Evolutionary conservation across 768 basidiomycete species (phyloP).

Genomic region (Kockovaella imperatae): DNA sequence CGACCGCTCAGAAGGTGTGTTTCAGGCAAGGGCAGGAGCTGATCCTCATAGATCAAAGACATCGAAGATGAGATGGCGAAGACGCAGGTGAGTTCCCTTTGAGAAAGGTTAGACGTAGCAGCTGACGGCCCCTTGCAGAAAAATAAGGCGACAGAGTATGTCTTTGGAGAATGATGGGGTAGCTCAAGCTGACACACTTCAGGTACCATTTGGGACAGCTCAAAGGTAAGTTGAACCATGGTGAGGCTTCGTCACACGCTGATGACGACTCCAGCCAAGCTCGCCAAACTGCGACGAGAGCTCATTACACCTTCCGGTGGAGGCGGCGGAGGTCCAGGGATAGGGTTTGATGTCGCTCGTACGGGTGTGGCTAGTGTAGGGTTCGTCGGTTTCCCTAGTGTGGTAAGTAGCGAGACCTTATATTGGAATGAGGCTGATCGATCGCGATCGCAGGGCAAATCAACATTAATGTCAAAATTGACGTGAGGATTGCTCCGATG

Average conservation of each 20-base stretch:
- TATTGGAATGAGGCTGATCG: not conserved
- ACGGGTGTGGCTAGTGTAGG: constrained; percentile 77
- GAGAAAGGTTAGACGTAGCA: no score
- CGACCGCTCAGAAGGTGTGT: constrained; percentile 39
- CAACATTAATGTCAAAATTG: constrained; percentile 43
- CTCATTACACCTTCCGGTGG: constrained; percentile 69
- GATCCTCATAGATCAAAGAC: constrained; percentile 73
- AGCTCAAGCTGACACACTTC: not conserved
- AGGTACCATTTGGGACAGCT: constrained; percentile 94
- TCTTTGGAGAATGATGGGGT: not conserved
- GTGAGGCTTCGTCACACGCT: not conserved
- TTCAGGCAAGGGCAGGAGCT: not conserved
- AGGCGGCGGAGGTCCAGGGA: constrained; percentile 78
- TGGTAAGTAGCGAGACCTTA: constrained; percentile 15
- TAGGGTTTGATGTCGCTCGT: constrained; percentile 96
- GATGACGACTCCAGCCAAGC: constrained; percentile 57
- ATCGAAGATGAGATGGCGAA: constrained; percentile 63
- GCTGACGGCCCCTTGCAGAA: constrained; percentile 29
- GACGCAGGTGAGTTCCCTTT: constrained; percentile 66
- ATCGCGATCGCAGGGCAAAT: constrained; percentile 41
- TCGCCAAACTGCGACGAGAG: constrained; percentile 92
- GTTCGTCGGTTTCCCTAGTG: constrained; percentile 69
- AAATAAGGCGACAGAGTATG: constrained; percentile 45
- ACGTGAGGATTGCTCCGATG: constrained; percentile 23
- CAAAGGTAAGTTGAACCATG: constrained; percentile 50